Base-by-base conservation (phyloP, 805 yeast genomes). In the Saccharomycopsis capsularis region DNA sequence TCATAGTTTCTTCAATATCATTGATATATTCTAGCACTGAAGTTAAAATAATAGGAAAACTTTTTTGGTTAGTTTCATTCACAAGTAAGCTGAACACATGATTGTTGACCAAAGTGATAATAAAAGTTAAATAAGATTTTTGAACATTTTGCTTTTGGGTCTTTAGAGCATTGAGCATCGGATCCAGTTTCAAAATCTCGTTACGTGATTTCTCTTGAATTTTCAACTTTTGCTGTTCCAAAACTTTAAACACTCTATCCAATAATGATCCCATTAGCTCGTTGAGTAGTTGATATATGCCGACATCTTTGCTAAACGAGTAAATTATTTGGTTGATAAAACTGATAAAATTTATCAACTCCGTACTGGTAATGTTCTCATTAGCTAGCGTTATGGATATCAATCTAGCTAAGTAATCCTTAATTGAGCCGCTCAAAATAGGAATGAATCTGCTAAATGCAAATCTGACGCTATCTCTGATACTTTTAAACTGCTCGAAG, bases 281-380 rank as follows among this genome's bases (percentile, higher is more conserved):
- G 58, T 84, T 79, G 55, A 91, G 70, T 65, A 91, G 69, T 57
- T 80, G 79, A 63, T 85, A 88, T 47, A 89, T 78, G 40, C 72
- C 74, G 39, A 76, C 79, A 56, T 85, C 82, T 41, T 71, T 71
- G 59, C 79, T 76, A 66, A 82, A 88, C 55, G 73, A 76, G 63
- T 91, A 97, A 46, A 85, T 77, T 53, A 93, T 76, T 66, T 93
- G 98, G 3, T 95, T 90, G 53, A 93, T 67, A 63, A 93, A 91
- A 36, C 91, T 76, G 48, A 89, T 67, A 60, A 93, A 88, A 60
- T 89, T 96, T 35, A 76, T 74, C 61, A 91, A 68, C 62, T 90
- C 96, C 46, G 71, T 67, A 11, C 76, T 65, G 50, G 75, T 77
- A 57, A 82, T 69, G 56, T 81, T 75, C 34, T 76, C 78, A 22